A percentile compares a stretch with the other conserved stretches of the same genome.
These are phyloP conservation scores for Phytophthora sansomeana DNA, from an alignment of 352 stramenopile genomes.

Conservation along the genomic window DNA sequence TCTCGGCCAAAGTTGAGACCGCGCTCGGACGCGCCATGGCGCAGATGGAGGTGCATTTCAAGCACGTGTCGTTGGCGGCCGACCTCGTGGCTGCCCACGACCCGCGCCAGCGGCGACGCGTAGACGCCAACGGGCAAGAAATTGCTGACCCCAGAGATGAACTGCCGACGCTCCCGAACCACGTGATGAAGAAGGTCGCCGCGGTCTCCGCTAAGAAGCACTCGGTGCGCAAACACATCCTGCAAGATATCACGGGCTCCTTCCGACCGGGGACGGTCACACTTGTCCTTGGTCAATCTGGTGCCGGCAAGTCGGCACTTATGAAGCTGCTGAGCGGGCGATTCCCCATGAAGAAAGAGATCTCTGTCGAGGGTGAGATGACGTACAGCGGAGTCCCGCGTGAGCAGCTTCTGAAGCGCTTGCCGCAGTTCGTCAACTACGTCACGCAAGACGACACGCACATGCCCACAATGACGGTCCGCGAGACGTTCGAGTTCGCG, in stretches of 20 bases:
- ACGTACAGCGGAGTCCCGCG: slow-evolving; percentile 14
- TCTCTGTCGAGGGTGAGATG: slow-evolving; percentile 20
- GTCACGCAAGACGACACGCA: slow-evolving; percentile 22
- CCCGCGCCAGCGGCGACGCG: too few relatives aligned
- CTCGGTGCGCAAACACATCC: slow-evolving; percentile 25
- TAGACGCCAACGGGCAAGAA: not conserved
- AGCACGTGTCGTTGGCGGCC: too few relatives aligned
- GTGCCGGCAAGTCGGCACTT: slow-evolving; percentile 18
- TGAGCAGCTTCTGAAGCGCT: slow-evolving; percentile 14
- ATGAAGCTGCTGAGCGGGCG: slow-evolving; percentile 26
- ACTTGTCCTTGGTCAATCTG: slow-evolving; percentile 16
- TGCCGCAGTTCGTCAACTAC: slow-evolving; percentile 30
- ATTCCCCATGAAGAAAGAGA: slow-evolving; percentile 22
- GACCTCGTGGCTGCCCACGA: too few relatives aligned
- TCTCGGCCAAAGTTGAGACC: too few relatives aligned
- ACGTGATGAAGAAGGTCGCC: not conserved
- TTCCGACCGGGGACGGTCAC: slow-evolving; percentile 18
- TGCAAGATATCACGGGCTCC: slow-evolving; percentile 20
- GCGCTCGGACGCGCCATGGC: too few relatives aligned
- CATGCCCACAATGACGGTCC: slow-evolving; percentile 21
- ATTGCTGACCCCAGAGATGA: not conserved
- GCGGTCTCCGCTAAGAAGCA: not conserved
- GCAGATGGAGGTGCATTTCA: too few relatives aligned
- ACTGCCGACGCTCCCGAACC: not conserved
- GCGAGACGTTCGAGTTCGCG: slow-evolving; percentile 20